Base-by-base conservation (phyloP, 2,329 filamentous ascomycete species). In the Epichloe gansuensis region DNA sequence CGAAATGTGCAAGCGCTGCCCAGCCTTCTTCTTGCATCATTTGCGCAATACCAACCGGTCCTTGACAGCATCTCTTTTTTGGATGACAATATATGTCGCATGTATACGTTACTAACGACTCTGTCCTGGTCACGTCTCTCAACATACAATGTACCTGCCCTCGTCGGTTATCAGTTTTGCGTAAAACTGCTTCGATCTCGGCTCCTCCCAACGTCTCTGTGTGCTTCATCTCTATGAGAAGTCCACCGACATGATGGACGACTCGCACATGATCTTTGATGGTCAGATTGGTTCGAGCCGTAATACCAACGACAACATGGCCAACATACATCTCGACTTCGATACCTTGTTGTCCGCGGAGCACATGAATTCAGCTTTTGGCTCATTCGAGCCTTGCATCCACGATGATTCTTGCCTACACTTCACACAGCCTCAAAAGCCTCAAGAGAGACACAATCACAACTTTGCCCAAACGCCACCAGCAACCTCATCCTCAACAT, bases 391-490 rank as follows among this genome's bases (percentile, higher is more conserved):
- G 5, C 58, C 56, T 12, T 62, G 62, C 53, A 55, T 61, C 46
- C 65, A 68, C 48, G 60, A 63, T 38, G 64, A 68, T 47, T 61
- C 62, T 27, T 68, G 65, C 55, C 59, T 67, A 27, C 55, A 57
- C 39, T 58, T 51, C 49, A 48, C 53, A 49, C 52, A 55, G 31
- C 34, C 52, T 27, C 46, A 49, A 27, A 56, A 57, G 6, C n/a
- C 52, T 21, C 52, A 56, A 35, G 53, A 57, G 21, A 56, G 56
- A 51, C 7, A 34, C 15, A 52, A 42, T 11, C 11, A 36, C 23
- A 43, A 17, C 49, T 55, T 53, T 49, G 55, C 49, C 50, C 57
- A 51, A 44, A 51, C 45, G 17, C 44, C 48, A 8, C 48, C 48
- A 15, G 23, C 51, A 25, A 41, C 23, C 25, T 31, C 53, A 12